phyloP scores from a whole-genome alignment of 2,329 filamentous ascomycete species.

The Ophiostoma populinum region DNA sequence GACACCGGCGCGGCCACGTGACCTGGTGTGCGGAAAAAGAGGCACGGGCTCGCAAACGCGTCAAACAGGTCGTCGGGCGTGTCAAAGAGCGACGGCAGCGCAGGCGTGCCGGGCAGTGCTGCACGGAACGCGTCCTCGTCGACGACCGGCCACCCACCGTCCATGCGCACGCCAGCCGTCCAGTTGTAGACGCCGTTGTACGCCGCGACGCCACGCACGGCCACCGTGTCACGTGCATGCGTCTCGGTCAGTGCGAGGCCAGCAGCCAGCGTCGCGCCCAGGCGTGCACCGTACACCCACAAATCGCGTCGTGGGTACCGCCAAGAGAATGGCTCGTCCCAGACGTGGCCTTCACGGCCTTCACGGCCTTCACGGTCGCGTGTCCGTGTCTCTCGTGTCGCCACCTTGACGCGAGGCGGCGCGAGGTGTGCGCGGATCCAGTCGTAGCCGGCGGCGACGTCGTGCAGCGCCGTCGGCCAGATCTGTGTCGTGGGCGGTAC shows the following conservation, averaged over 20 bases:
- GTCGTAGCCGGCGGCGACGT: slow-evolving; percentile 33
- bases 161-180: slow-evolving; percentile 31
- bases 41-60: slow-evolving; percentile 37
- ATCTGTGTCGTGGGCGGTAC: slow-evolving; percentile 14
- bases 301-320: slow-evolving; percentile 20
- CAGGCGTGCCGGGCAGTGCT: slow-evolving; percentile 14
- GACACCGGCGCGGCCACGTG: slow-evolving; percentile 24
- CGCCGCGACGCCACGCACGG: slow-evolving; percentile 34
- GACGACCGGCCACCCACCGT: background rate
- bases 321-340: background rate
- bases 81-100: slow-evolving; percentile 25
- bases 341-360: background rate
- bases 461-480: slow-evolving; percentile 42
- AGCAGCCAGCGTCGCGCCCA: slow-evolving; percentile 39
- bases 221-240: slow-evolving; percentile 23
- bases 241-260: slow-evolving; percentile 41
- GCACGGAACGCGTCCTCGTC: slow-evolving; percentile 19
- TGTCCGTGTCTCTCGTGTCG: too few relatives aligned
- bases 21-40: slow-evolving; percentile 40
- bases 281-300: slow-evolving; percentile 37
- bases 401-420: slow-evolving; percentile 14
- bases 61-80: slow-evolving; percentile 36
- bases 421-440: slow-evolving; percentile 31
- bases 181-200: slow-evolving; percentile 49
- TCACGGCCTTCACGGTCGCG: too few relatives aligned